Evolutionary conservation across 257 asterid species (phyloP).

Genomic region (Paraleonurus japonicus): DNA sequence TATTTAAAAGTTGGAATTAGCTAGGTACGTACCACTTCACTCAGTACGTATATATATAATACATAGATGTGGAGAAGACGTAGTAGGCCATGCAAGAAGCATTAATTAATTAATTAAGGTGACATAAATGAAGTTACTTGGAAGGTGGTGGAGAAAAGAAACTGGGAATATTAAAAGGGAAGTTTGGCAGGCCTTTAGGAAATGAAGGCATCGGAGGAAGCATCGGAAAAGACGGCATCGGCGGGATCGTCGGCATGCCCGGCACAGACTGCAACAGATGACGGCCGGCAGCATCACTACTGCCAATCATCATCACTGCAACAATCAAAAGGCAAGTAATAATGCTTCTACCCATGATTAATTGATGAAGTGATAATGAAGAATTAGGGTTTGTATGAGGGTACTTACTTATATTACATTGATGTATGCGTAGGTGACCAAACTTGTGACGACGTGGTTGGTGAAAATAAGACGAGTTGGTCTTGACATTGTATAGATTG

Average conservation of each 20-base stretch:
- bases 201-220: conserved; percentile 23
- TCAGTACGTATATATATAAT: background rate
- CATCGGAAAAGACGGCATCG: conserved; percentile 25
- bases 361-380: background rate
- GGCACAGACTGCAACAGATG: conserved; percentile 30
- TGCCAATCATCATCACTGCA: conserved; percentile 16
- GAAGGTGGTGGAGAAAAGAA: conserved; percentile 34
- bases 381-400: background rate
- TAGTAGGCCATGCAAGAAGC: background rate
- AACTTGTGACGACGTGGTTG: conserved; percentile 9
- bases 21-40: too few species aligned
- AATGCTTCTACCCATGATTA: conserved; percentile 27
- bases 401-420: conserved; percentile 1
- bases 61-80: background rate
- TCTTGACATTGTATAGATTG: conserved; percentile 14
- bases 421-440: background rate
- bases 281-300: conserved; percentile 22
- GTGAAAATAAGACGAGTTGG: conserved; percentile 24
- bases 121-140: background rate
- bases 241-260: conserved; percentile 21
- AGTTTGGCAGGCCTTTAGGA: conserved; percentile 24
- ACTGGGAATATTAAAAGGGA: conserved; percentile 22
- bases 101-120: background rate
- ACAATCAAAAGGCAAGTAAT: conserved; percentile 18
- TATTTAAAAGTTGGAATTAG: background rate